Base-by-base conservation (phyloP, 2,329 filamentous ascomycete genomes). In the Thielaviopsis populi region DNA sequence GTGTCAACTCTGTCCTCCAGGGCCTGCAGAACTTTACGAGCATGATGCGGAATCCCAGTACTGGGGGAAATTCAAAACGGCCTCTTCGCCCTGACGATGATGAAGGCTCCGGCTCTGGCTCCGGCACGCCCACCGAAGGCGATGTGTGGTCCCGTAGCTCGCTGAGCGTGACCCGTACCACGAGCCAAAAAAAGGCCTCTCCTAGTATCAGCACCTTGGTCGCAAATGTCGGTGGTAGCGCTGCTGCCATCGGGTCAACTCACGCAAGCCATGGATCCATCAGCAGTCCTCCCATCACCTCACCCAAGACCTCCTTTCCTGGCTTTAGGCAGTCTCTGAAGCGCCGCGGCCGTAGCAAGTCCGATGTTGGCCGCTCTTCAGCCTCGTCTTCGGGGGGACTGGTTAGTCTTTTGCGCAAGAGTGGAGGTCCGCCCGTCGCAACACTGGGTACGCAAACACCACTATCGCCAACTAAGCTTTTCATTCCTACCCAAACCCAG, bases 121-220 rank as follows among this genome's bases (percentile, higher is more conserved):
- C 60, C 8, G 54, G 41, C 46, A 61, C 64, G 10, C 64, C 64
- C n/a, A 56, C 40, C 15, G 64, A 63, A 33, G 48, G 19, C 15
- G 64, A 66, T 1, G 10, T 24, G 17, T 27, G 48, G 66, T 73
- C 6, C 70, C 74, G 30, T 73, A 72, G 63, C 76, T 84, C 40
- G 77, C 76, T 1, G 80, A 1, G 71, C 74, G n/a, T 78, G 79
- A 40, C 77, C 77, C 19, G 72, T 75, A 15, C 83, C 80, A 68
- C 81, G 79, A 77, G 73, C 75, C 58, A 80, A 80, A 54, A 42
- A 72, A 78, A 79, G 66, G 72, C 72, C 33, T 75, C 76, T 1
- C 81, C 82, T 1, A 83, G 78, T 69, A 78, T 86, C 68, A 84
- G 83, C 68, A 84, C 80, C 0, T 79, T 81, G 1, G 71, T 86